These are phyloP conservation scores for Lasiodiplodia sp. DNA, from an alignment of 2,329 filamentous ascomycete genomes.

Conservation along the genomic window DNA sequence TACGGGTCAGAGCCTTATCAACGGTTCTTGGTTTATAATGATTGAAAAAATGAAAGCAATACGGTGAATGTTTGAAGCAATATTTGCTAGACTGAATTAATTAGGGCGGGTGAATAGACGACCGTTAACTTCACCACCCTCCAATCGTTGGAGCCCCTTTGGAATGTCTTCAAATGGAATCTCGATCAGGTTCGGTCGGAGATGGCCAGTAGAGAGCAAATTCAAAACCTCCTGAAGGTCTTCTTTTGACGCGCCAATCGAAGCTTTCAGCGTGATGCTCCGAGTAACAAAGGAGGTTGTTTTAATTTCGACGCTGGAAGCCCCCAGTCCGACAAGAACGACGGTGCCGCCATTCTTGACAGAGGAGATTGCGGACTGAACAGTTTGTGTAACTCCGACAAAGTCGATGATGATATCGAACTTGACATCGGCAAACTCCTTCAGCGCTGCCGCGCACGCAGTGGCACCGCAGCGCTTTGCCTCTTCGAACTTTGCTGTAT, in stretches of 20 bases:
- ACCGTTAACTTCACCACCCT: not conserved
- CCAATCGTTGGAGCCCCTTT: not conserved
- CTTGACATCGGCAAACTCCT: not conserved
- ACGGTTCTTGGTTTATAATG: no score
- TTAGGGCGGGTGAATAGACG: not conserved
- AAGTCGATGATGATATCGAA: not conserved
- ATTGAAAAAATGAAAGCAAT: no score
- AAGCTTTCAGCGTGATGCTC: not conserved
- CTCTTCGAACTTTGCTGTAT: not conserved
- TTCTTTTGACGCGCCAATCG: not conserved
- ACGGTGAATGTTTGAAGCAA: no score
- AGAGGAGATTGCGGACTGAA: not conserved
- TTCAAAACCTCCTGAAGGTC: not conserved
- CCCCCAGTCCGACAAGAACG: not conserved
- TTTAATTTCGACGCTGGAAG: not conserved
- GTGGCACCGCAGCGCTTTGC: not conserved
- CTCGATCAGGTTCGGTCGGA: not conserved
- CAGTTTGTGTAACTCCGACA: not conserved
- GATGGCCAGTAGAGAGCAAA: not conserved
- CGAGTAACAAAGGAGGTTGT: not conserved
- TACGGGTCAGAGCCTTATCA: no score
- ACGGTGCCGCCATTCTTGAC: not conserved
- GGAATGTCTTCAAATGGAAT: not conserved
- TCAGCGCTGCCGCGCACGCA: not conserved
- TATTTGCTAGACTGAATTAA: no score